phyloP scores from a whole-genome alignment of 495 filamentous ascomycete species.

The Podospora anserina region DNA sequence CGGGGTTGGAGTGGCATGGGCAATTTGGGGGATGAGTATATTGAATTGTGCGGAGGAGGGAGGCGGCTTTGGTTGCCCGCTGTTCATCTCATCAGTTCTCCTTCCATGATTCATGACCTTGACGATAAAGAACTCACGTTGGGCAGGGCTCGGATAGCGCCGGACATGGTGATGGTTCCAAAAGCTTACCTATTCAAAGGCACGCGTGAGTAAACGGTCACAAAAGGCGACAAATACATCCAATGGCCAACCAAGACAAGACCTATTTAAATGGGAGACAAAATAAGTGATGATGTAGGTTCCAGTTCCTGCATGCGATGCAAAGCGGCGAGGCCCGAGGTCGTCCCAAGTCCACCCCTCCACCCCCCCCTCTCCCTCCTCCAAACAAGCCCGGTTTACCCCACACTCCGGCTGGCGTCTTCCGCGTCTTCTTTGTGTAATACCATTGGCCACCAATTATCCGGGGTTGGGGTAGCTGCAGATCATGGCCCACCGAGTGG shows the following conservation, averaged over 20 bases:
- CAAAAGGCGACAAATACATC: neutral
- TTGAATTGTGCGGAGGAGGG: conserved; percentile 82
- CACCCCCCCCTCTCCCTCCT: neutral
- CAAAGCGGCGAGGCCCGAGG: conserved; percentile 8
- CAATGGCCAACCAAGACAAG: neutral
- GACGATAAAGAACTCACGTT: conserved; percentile 35
- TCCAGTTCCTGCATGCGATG: neutral
- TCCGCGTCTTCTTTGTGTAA: neutral
- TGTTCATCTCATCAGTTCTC: conserved; percentile 32
- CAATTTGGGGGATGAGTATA: conserved; percentile 85
- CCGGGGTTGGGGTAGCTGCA: conserved; percentile 4
- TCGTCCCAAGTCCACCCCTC: neutral
- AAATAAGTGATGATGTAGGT: neutral
- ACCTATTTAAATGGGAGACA: neutral
- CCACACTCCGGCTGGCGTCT: conserved; percentile 19
- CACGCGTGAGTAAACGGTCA: neutral
- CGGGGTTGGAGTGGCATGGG: conserved; percentile 87
- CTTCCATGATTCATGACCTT: neutral
- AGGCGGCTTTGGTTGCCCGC: conserved; percentile 72
- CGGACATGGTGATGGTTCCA: conserved; percentile 36
- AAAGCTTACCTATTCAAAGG: neutral
- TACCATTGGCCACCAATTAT: conserved; percentile 1
- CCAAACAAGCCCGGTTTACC: conserved; percentile 7
- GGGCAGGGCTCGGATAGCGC: conserved; percentile 58
- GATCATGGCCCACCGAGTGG: neutral